These are phyloP conservation scores for Raphanus raphanistrum DNA, from an alignment of 345 rosid genomes.

Conservation along the genomic window DNA sequence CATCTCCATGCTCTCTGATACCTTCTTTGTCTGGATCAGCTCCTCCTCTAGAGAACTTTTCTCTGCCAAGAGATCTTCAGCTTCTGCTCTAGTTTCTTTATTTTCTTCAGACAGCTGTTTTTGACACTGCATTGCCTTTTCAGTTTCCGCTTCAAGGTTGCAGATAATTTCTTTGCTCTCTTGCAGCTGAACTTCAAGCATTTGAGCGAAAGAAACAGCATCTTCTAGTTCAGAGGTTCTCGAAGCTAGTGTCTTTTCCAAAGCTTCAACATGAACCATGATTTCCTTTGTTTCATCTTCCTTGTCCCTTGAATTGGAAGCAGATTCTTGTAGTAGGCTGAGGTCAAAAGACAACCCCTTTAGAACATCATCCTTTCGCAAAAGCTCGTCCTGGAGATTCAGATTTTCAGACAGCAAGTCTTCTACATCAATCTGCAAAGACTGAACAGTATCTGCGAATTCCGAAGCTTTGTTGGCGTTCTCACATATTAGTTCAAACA, in stretches of 20 bases:
- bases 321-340: constrained; percentile 87
- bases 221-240: constrained; percentile 64
- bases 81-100: constrained; percentile 51
- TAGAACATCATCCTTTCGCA: constrained; percentile 78
- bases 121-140: constrained; percentile 43
- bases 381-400: constrained; percentile 61
- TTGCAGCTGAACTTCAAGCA: constrained; percentile 62
- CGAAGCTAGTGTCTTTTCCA: constrained; percentile 63
- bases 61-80: constrained; percentile 49
- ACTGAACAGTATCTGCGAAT: constrained; percentile 52
- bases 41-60: constrained; percentile 57
- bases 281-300: constrained; percentile 78
- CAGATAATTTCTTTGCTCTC: constrained; percentile 57
- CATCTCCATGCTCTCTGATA: constrained; percentile 66
- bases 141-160: constrained; percentile 50
- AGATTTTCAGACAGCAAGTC: constrained; percentile 57
- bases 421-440: constrained; percentile 51
- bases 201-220: constrained; percentile 47
- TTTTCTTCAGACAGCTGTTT: constrained; percentile 48
- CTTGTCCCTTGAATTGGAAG: constrained; percentile 71
- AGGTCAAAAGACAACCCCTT: constrained; percentile 83
- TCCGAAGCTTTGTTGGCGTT: constrained; percentile 45
- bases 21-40: constrained; percentile 49
- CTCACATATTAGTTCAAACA: constrained; percentile 53
- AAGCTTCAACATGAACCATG: constrained; percentile 57